Conservation (phyloP, 2,329 filamentous ascomycete genomes). For the Aspergillus chevalieri region DNA sequence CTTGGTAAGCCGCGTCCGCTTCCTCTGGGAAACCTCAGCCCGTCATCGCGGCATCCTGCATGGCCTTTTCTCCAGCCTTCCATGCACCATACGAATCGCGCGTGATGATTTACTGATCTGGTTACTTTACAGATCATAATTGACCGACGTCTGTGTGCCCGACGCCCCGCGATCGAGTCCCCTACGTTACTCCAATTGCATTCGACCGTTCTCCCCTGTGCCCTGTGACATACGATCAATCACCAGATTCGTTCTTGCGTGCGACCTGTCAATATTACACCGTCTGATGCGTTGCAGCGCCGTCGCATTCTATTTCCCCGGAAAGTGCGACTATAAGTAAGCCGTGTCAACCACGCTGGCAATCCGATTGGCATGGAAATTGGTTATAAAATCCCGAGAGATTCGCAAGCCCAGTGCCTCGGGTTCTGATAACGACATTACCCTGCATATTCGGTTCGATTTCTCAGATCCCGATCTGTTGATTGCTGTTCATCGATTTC, state of each 20-base stretch:
- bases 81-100: constrained; percentile 2
- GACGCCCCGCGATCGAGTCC: constrained; percentile 13
- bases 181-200: constrained; percentile 1
- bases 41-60: too few species aligned
- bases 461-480: constrained; percentile 9
- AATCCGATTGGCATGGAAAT: constrained; percentile 16
- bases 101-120: neutral
- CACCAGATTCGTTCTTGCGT: neutral
- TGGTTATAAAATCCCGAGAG: constrained; percentile 6
- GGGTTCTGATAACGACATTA: neutral
- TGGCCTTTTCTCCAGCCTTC: neutral
- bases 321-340: too few species aligned
- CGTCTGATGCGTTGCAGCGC: constrained; percentile 5
- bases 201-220: neutral
- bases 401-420: neutral
- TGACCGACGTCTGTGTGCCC: constrained; percentile 15
- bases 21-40: too few species aligned
- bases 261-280: neutral
- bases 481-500: neutral
- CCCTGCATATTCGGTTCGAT: constrained; percentile 12
- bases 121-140: neutral
- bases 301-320: too few species aligned
- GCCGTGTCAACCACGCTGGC: neutral
- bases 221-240: neutral
- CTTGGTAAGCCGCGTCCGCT: too few species aligned